These are phyloP conservation scores for Citrullus colocynthis DNA, from an alignment of 306 rosid species.

Conservation along the genomic window DNA sequence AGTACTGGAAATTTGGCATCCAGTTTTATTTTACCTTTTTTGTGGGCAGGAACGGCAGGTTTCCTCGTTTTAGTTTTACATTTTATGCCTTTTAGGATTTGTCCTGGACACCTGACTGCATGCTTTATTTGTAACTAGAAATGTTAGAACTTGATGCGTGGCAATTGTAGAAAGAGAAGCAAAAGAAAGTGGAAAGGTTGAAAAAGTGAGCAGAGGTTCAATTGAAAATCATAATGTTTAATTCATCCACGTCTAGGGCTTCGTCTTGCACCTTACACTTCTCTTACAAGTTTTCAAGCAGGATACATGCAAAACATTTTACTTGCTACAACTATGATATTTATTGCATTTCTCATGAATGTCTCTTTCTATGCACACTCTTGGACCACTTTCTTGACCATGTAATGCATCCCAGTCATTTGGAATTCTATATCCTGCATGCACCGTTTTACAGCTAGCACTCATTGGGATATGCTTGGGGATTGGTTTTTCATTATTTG, in stretches of 20 bases:
- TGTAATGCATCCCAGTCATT: background rate
- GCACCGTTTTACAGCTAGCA: background rate
- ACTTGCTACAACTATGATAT: background rate
- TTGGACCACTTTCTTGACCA: background rate
- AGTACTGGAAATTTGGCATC: background rate
- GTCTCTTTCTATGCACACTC: background rate
- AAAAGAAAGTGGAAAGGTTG: background rate
- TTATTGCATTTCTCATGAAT: background rate
- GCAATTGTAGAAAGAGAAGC: background rate
- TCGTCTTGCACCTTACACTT: background rate
- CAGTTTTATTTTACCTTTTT: background rate
- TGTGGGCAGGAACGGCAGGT: background rate
- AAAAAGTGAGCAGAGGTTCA: background rate
- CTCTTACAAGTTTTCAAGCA: background rate
- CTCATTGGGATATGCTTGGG: background rate
- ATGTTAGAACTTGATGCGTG: background rate
- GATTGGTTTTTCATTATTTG: background rate
- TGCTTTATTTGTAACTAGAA: background rate
- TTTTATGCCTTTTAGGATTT: background rate
- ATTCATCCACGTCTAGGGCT: background rate
- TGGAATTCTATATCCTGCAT: background rate
- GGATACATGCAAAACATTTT: background rate
- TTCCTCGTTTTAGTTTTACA: background rate
- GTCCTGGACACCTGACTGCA: background rate
- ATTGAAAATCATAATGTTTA: background rate